Base-by-base conservation (phyloP, 1,284 basidiomycete species). In the Peniophora sp. region DNA sequence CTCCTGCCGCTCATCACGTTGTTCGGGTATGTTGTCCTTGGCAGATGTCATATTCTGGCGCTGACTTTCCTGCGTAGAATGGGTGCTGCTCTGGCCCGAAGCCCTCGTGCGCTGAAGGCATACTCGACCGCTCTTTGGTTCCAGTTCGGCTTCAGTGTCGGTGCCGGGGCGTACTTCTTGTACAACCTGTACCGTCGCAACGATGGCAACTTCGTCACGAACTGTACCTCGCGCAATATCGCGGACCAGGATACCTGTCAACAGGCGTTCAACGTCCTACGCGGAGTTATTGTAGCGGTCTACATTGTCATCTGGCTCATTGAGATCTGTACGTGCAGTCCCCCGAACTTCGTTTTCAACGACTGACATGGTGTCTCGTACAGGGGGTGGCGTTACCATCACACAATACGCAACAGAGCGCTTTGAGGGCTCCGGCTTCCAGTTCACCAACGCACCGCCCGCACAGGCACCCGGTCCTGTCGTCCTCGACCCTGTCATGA, bases 111-210 rank as follows among this genome's bases (percentile, higher is more conserved):
- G 57, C 71, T 83, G 43, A 67, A 72, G 48, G 57, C 66, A 34
- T 84, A 78, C 59, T 71, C 72, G 10, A 58, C 66, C 42, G 61
- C 76, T 42, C 61, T 78, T 32, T 67, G 70, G 49, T 56, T 78
- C 56, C 71, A 72, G 55, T 66, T 81, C 48, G 63, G 74, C 44
- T 57, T 78, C 57, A 72, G 67, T 56, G 62, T 79, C 51, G 71
- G 59, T 15, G 69, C 72, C 1, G 72, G 74, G 11, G 68, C 70
- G 37, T 78, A 72, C 61, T 66, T 72, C 51, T 64, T 78, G 36
- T 70, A 70, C 60, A 62, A 71, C 39, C 62, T 76, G 45, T 76
- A 74, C 67, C 69, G 64, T 47, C 57, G 23, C 17, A 52, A 62
- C 37, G 57, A 62, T 9, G 57, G 73, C 27, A 52, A 57, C 11